These are phyloP conservation scores for Balakata baccata DNA, from an alignment of 345 rosid species.

Conservation along the genomic window DNA sequence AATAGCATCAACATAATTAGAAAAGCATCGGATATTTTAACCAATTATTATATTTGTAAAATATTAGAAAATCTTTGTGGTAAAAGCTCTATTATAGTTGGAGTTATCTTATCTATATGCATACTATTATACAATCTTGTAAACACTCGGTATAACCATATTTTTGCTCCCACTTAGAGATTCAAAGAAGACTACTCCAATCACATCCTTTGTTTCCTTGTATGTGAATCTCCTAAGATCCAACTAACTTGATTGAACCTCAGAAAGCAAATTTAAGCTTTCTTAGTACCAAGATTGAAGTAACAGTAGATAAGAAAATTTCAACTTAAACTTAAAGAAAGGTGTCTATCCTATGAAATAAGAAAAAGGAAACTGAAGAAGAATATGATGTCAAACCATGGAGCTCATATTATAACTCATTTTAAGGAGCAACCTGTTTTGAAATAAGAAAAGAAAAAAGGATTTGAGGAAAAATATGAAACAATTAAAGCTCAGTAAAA, in stretches of 20 bases:
- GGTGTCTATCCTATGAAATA: not conserved
- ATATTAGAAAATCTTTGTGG: not conserved
- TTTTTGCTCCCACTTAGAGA: not conserved
- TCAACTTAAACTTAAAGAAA: not conserved
- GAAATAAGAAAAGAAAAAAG: not conserved
- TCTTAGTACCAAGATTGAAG: too few species aligned
- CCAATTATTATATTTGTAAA: too few species aligned
- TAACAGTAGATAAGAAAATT: too few species aligned
- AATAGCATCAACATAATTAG: too few species aligned
- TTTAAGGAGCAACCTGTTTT: too few species aligned
- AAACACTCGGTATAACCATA: not conserved
- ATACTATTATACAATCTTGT: not conserved
- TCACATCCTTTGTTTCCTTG: not conserved
- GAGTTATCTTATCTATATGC: not conserved
- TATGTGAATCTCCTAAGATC: not conserved
- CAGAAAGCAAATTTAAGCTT: not conserved
- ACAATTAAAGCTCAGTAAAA: not conserved
- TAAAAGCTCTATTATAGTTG: too few species aligned
- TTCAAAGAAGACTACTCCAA: not conserved
- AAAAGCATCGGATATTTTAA: too few species aligned
- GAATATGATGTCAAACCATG: not conserved
- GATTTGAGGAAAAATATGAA: not conserved
- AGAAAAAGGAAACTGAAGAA: not conserved
- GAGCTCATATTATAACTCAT: not conserved
- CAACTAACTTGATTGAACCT: not conserved